Conservation (phyloP, 2,329 filamentous ascomycete genomes). For the Zelopaecilomyces penicillatus region DNA sequence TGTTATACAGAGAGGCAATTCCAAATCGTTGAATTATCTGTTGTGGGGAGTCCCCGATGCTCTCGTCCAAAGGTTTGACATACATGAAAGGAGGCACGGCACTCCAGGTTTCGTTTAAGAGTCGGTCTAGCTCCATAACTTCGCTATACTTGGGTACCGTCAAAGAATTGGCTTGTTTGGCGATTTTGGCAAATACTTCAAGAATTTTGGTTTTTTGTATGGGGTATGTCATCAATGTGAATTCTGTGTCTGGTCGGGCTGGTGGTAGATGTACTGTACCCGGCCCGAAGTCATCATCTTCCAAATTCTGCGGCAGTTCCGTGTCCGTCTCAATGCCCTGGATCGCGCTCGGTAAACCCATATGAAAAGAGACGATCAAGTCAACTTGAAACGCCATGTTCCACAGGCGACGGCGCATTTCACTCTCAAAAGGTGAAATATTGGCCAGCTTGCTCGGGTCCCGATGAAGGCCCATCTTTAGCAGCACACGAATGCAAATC, state of each 20-base stretch:
- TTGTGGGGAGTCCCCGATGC: conserved; percentile 38
- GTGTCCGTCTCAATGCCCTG: conserved; percentile 57
- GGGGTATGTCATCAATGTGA: conserved; percentile 49
- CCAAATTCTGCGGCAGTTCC: conserved; percentile 50
- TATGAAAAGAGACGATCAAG: conserved; percentile 56
- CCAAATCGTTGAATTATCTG: conserved; percentile 45
- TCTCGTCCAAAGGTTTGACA: conserved; percentile 38
- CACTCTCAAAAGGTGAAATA: conserved; percentile 43
- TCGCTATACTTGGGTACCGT: conserved; percentile 39
- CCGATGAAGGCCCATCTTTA: conserved; percentile 52
- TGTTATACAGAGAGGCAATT: conserved; percentile 44
- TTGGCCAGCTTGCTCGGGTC: conserved; percentile 44
- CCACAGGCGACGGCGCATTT: conserved; percentile 48
- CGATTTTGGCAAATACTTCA: conserved; percentile 41
- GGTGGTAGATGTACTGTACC: conserved; percentile 46
- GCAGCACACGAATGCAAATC: conserved; percentile 43
- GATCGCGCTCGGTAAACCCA: conserved; percentile 60
- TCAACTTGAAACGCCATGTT: conserved; percentile 51
- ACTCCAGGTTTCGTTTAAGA: conserved; percentile 37
- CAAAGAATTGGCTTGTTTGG: conserved; percentile 40
- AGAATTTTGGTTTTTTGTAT: conserved; percentile 42
- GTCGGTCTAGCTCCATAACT: conserved; percentile 38
- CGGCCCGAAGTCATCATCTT: conserved; percentile 57
- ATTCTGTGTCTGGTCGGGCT: conserved; percentile 47
- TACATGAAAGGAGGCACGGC: conserved; percentile 40